Percentiles rank a stretch among this genome's conserved stretches.
Conservation (phyloP, 1,284 basidiomycete genomes). For the Ustilago hordei region DNA sequence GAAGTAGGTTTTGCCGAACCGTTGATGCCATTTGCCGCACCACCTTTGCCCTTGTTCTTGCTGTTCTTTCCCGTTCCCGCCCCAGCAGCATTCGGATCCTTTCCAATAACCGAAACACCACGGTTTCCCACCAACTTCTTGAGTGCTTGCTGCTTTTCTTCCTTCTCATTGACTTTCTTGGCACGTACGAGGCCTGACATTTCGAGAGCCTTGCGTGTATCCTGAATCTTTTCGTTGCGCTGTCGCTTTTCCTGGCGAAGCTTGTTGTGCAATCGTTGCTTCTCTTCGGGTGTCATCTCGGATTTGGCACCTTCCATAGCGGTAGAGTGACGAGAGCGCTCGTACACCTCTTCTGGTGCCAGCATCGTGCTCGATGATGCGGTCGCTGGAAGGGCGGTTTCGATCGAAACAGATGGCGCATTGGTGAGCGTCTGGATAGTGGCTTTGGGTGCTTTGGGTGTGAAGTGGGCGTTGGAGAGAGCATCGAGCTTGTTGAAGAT, state of each 20-base stretch:
- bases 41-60: slow-evolving; percentile 36
- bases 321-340: slow-evolving; percentile 45
- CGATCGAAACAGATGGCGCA: slow-evolving; percentile 84
- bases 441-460: slow-evolving; percentile 92
- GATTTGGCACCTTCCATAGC: slow-evolving; percentile 72
- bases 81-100: slow-evolving; percentile 29
- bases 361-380: slow-evolving; percentile 83
- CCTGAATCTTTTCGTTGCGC: slow-evolving; percentile 76
- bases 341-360: slow-evolving; percentile 91
- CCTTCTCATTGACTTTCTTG: slow-evolving; percentile 44
- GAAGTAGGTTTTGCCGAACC: slow-evolving; percentile 19
- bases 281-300: slow-evolving; percentile 88
- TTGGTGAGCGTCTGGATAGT: slow-evolving; percentile 88
- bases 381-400: slow-evolving; percentile 88
- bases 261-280: slow-evolving; percentile 73
- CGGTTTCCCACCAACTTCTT: slow-evolving; percentile 65
- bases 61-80: slow-evolving; percentile 34
- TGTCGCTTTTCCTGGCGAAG: slow-evolving; percentile 76
- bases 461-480: slow-evolving; percentile 92
- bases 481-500: slow-evolving; percentile 93
- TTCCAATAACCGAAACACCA: slow-evolving; percentile 58
- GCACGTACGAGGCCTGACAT: slow-evolving; percentile 73
- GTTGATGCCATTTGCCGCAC: slow-evolving; percentile 11
- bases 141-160: slow-evolving; percentile 67
- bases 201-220: slow-evolving; percentile 77